Conservation (phyloP, 2,329 filamentous ascomycete species). For the Pyrenophora tritici-repentis region DNA sequence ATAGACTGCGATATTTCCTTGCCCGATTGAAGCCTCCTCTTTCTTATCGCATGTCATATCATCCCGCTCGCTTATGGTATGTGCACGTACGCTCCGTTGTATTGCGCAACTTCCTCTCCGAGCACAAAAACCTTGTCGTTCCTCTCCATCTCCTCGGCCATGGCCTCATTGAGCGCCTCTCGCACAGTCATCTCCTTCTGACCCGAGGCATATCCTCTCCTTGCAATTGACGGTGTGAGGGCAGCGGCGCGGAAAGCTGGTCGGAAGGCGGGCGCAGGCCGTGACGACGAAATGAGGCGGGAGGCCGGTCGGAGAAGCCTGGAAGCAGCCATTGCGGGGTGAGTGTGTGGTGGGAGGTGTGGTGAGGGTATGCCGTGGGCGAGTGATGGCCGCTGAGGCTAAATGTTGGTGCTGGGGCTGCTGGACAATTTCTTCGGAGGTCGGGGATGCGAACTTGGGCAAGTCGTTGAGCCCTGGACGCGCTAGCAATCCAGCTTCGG, state of each 20-base stretch:
- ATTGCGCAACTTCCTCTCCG: conserved; percentile 98
- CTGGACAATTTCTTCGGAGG: conserved; percentile 31
- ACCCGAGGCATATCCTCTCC: conserved; percentile 62
- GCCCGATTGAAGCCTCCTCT: not conserved
- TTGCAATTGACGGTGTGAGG: conserved; percentile 54
- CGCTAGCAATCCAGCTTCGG: conserved; percentile 15
- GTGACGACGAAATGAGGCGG: conserved; percentile 63
- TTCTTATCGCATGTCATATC: conserved; percentile 4
- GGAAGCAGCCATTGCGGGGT: conserved; percentile 59
- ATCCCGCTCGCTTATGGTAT: conserved; percentile 12
- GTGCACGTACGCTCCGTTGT: conserved; percentile 82
- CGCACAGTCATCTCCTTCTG: conserved; percentile 96
- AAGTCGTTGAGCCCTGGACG: conserved; percentile 20
- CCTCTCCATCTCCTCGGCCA: conserved; percentile 93
- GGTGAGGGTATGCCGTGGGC: conserved; percentile 28
- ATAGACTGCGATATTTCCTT: conserved; percentile 6
- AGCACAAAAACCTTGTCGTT: conserved; percentile 96
- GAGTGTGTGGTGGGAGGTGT: conserved; percentile 20
- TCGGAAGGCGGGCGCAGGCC: conserved; percentile 57
- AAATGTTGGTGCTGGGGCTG: conserved; percentile 31
- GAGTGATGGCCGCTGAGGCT: conserved; percentile 33
- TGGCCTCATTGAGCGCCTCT: conserved; percentile 96
- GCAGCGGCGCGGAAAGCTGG: conserved; percentile 57
- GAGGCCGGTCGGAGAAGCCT: conserved; percentile 68
- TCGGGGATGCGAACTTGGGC: conserved; percentile 23